phyloP scores from a whole-genome alignment of 2,329 filamentous ascomycete species.

The Fonsecaea pedrosoi region DNA sequence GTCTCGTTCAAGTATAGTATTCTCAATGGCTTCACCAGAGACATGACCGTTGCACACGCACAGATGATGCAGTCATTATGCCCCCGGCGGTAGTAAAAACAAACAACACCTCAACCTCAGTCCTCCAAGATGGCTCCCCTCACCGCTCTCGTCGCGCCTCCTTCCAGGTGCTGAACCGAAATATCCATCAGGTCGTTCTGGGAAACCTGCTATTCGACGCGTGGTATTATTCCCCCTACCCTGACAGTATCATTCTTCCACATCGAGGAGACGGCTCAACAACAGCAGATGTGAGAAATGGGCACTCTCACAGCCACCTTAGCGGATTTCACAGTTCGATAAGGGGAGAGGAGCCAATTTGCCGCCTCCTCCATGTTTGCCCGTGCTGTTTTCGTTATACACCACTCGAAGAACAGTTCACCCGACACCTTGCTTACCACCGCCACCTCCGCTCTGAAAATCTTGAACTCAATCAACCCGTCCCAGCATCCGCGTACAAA shows the following conservation, averaged over 20 bases:
- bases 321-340: constrained; percentile 1
- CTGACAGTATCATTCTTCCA: constrained; percentile 61
- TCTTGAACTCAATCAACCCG: constrained; percentile 30
- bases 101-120: constrained; percentile 24
- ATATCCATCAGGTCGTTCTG: constrained; percentile 84
- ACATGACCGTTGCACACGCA: not conserved
- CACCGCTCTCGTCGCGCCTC: constrained; percentile 35
- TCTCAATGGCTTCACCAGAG: not conserved
- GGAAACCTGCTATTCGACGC: constrained; percentile 83
- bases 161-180: constrained; percentile 57
- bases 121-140: constrained; percentile 38
- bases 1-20: not conserved
- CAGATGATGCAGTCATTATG: constrained; percentile 19
- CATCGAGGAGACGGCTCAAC: constrained; percentile 38
- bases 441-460: constrained; percentile 42
- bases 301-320: constrained; percentile 15
- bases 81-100: constrained; percentile 28
- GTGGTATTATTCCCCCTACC: constrained; percentile 92
- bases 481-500: constrained; percentile 68
- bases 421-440: constrained; percentile 58
- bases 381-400: constrained; percentile 95
- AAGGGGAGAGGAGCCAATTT: constrained; percentile 23
- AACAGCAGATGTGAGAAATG: constrained; percentile 43
- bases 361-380: constrained; percentile 65
- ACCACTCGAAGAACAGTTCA: constrained; percentile 49